Evolutionary conservation across 768 basidiomycete species (phyloP), one percentile per base, ranked within the genome.

Genomic region (Omphalotus guepiniiformis): DNA sequence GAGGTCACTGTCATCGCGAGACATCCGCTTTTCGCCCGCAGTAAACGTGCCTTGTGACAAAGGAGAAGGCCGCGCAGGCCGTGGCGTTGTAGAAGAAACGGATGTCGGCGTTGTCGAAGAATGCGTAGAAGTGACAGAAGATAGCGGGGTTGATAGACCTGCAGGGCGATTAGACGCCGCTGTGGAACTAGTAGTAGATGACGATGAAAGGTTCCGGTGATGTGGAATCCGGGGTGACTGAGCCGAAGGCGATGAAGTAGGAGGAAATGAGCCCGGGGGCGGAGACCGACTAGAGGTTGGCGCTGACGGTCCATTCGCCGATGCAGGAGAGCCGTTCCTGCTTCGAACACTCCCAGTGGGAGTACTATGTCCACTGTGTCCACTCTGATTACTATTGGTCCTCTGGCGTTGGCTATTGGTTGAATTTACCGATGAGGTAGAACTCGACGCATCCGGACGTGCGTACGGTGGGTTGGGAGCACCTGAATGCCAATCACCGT

Each of bases 381-480:
- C 71, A 45, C 85, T 85, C 55, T 87, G 86, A 54, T 74, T 80
- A 59, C 85, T 86, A 63, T 77, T 82, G 9, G 85, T 88, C 36
- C 85, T 74, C 55, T 78, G 83, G 16, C 87, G 80, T 40, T 75
- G 64, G 43, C 79, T 75, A 28, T 63, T 65, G 48, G 75, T 61
- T 44, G 90, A 91, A 60, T 83, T 87, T 54, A 92, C 72, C 0
- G 90, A 92, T 3, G 86, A 81, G 21, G 82, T 78, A 0, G 89
- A 91, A 37, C 78, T 81, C 6, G 90, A 85, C 6, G 88, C 88
- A 48, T 91, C 88, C 19, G 80, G 75, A 49, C 87, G 82, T 22
- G 79, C 83, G 62, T 91, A 92, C 0, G 90, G 88, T 7, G 87
- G 86, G 54, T 84, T 82, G 51, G 84, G 82, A 4, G 71, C 59